Evolutionary conservation across 2,329 filamentous ascomycete genomes (phyloP).

Genomic region (Colletotrichum sp.): DNA sequence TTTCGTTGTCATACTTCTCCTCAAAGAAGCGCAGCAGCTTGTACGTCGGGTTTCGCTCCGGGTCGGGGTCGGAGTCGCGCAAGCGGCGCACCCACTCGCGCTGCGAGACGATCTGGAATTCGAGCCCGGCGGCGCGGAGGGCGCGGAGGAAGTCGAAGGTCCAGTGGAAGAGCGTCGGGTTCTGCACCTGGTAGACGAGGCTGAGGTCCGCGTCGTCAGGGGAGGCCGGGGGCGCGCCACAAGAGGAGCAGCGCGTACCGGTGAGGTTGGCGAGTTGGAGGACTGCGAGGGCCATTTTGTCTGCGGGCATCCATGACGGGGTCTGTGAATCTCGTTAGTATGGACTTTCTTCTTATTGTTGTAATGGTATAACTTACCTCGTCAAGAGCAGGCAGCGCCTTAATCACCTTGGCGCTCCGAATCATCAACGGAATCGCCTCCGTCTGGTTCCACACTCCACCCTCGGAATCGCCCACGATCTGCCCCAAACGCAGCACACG

Average conservation of each 20-base stretch:
- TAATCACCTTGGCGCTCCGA: conserved; percentile 47
- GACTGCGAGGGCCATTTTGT: conserved; percentile 36
- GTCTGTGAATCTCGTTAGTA: conserved; percentile 16
- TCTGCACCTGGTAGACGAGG: conserved; percentile 58
- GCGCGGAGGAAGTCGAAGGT: conserved; percentile 57
- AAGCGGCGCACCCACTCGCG: conserved; percentile 51
- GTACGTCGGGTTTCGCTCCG: conserved; percentile 52
- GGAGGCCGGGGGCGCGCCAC: conserved; percentile 19
- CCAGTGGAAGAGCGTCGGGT: conserved; percentile 54
- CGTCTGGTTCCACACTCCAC: conserved; percentile 53
- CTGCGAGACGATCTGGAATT: conserved; percentile 47
- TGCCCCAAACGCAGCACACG: conserved; percentile 47
- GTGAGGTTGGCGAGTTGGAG: conserved; percentile 34
- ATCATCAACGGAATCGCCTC: conserved; percentile 57
- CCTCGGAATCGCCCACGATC: conserved; percentile 49
- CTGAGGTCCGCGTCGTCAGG: conserved; percentile 19
- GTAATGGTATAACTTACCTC: conserved; percentile 25
- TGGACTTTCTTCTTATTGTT: too few species aligned
- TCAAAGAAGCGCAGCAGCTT: conserved; percentile 58
- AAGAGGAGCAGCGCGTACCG: conserved; percentile 32
- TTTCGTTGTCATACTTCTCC: conserved; percentile 54
- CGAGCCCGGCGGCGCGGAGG: conserved; percentile 47
- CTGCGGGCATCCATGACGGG: conserved; percentile 44
- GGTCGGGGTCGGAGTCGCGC: conserved; percentile 50
- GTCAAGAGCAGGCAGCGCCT: conserved; percentile 48